A percentile compares a stretch with the other conserved stretches of the same genome.
Conservation (phyloP, 768 basidiomycete species). For the Stropharia rugosoannulata region DNA sequence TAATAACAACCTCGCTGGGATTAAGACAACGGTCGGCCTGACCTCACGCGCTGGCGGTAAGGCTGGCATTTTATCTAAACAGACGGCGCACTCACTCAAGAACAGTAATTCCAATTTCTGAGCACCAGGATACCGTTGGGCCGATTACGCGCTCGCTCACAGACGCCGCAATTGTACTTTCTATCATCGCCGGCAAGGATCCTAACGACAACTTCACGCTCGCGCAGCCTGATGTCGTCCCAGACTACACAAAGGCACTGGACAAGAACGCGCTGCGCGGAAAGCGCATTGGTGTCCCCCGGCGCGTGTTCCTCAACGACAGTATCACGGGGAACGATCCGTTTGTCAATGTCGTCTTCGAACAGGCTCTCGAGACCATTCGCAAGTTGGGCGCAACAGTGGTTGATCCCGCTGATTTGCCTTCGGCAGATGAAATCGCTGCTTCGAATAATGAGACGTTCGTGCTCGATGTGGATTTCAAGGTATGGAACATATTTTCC, state of each 20-base stretch:
- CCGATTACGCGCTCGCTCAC: slow-evolving; percentile 52
- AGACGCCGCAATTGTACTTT: slow-evolving; percentile 54
- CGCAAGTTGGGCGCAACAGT: slow-evolving; percentile 45
- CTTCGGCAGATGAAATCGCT: slow-evolving; percentile 48
- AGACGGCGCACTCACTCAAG: not conserved
- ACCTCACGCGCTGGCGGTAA: slow-evolving; percentile 59
- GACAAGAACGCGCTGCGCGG: slow-evolving; percentile 43
- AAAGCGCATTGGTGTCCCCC: slow-evolving; percentile 53
- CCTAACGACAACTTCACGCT: slow-evolving; percentile 54
- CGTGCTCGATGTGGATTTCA: slow-evolving; percentile 35
- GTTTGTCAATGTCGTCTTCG: slow-evolving; percentile 33
- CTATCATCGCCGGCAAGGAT: slow-evolving; percentile 53
- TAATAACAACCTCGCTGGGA: slow-evolving; percentile 55
- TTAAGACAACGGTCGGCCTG: slow-evolving; percentile 60
- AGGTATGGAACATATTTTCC: not conserved
- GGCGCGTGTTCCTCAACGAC: slow-evolving; percentile 33
- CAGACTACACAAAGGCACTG: slow-evolving; percentile 55
- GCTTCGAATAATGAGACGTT: slow-evolving; percentile 50
- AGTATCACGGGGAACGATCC: slow-evolving; percentile 17
- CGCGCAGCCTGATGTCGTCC: slow-evolving; percentile 48
- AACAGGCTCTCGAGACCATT: slow-evolving; percentile 34
- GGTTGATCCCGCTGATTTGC: slow-evolving; percentile 62
- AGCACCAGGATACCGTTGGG: slow-evolving; percentile 57
- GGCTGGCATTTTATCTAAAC: not conserved
- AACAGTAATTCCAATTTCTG: slow-evolving; percentile 53